Evolutionary conservation across 176 grass and related monocot species (phyloP).

Genomic region (Raddia distichophylla): DNA sequence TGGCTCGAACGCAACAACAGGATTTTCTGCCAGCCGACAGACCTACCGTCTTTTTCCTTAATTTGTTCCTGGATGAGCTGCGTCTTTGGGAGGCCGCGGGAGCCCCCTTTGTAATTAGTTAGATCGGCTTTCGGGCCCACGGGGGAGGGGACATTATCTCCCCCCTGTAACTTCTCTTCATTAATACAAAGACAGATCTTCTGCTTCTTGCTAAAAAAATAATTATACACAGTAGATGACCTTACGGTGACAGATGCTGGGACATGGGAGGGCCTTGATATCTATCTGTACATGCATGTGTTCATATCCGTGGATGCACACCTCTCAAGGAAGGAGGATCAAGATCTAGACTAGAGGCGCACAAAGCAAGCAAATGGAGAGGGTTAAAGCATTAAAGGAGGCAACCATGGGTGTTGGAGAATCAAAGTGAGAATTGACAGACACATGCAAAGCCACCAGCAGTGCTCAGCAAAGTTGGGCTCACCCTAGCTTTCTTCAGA

Average conservation of each 20-base stretch:
- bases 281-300: background rate
- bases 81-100: too few relatives aligned
- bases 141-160: too few relatives aligned
- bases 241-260: slow-evolving; percentile 4
- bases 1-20: too few relatives aligned
- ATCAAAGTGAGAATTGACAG: slow-evolving; percentile 11
- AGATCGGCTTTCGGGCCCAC: too few relatives aligned
- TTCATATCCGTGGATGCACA: background rate
- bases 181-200: too few relatives aligned
- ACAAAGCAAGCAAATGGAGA: background rate
- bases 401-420: slow-evolving; percentile 1
- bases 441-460: slow-evolving; percentile 23
- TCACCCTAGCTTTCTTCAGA: slow-evolving; percentile 9
- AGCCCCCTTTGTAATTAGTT: too few relatives aligned
- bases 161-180: too few relatives aligned
- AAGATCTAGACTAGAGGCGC: slow-evolving; percentile 1
- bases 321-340: slow-evolving; percentile 4
- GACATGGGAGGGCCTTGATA: background rate
- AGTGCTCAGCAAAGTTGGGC: slow-evolving; percentile 28
- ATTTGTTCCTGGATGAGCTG: too few relatives aligned
- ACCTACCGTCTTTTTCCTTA: too few relatives aligned
- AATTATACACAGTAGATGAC: background rate
- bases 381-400: slow-evolving; percentile 15
- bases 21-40: too few relatives aligned
- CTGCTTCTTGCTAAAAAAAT: too few relatives aligned